Percentiles rank a stretch among this genome's conserved stretches.
Conservation (phyloP, 2,329 filamentous ascomycete species). For the Myrmaecium sp. region DNA sequence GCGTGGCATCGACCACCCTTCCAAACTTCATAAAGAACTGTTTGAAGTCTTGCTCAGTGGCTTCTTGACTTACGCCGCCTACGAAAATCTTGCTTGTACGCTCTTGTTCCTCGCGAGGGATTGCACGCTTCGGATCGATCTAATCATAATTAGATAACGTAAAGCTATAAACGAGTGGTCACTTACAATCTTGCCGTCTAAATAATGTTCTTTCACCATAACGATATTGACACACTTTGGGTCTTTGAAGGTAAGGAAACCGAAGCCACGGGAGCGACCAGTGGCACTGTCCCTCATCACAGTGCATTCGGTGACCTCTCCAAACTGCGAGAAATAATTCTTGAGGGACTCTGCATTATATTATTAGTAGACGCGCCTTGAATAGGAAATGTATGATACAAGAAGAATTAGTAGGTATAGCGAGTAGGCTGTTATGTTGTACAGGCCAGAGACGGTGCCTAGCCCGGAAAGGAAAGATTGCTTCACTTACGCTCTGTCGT, state of each 20-base stretch:
- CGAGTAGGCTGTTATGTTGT: background rate
- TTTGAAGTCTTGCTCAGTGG: conserved; percentile 88
- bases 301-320: conserved; percentile 92
- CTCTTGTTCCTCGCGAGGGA: conserved; percentile 93
- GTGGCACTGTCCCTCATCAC: conserved; percentile 97
- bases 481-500: conserved; percentile 77
- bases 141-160: conserved; percentile 24
- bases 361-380: conserved; percentile 14
- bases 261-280: conserved; percentile 86
- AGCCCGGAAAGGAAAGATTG: conserved; percentile 4
- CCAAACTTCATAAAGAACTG: conserved; percentile 96
- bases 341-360: conserved; percentile 63
- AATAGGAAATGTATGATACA: conserved; percentile 5
- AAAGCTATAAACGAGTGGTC: background rate
- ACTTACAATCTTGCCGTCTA: conserved; percentile 95
- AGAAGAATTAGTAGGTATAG: too few species aligned
- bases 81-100: conserved; percentile 98
- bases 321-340: conserved; percentile 95
- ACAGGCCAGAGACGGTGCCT: background rate
- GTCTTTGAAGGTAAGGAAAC: conserved; percentile 95
- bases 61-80: conserved; percentile 91
- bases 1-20: conserved; percentile 85
- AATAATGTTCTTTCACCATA: conserved; percentile 98
- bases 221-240: conserved; percentile 96
- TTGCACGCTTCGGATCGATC: conserved; percentile 97